Evolutionary conservation across 768 basidiomycete species (phyloP).

Genomic region (Xerocomus potaroensis): DNA sequence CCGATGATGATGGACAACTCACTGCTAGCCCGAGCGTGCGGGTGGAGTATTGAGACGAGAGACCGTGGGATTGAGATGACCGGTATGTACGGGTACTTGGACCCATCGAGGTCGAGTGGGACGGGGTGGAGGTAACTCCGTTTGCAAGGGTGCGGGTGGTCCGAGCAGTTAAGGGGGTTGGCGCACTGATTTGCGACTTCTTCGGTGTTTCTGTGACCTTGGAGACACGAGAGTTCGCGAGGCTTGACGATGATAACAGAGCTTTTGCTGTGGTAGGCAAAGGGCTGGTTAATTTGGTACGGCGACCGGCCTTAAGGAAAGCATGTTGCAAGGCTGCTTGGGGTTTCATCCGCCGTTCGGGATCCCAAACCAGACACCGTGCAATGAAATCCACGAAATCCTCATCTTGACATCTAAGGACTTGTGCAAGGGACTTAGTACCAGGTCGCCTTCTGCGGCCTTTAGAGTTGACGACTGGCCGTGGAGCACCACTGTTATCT

Average conservation of each 20-base stretch:
- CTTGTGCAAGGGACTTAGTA: conserved; percentile 83
- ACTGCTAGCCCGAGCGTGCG: conserved; percentile 71
- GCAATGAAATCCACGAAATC: conserved; percentile 95
- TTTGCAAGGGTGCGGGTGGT: conserved; percentile 50
- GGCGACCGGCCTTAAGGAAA: conserved; percentile 70
- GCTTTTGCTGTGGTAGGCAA: conserved; percentile 47
- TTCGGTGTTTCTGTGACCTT: conserved; percentile 75
- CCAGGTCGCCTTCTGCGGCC: conserved; percentile 90
- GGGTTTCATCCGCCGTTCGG: conserved; percentile 92
- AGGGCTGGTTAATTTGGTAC: conserved; percentile 43
- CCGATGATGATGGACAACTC: conserved; percentile 39
- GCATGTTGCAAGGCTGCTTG: conserved; percentile 89
- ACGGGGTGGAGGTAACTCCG: conserved; percentile 55
- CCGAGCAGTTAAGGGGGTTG: conserved; percentile 82
- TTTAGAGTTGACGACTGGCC: conserved; percentile 94
- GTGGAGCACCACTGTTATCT: conserved; percentile 93
- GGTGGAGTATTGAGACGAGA: conserved; percentile 72
- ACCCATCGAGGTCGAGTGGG: conserved; percentile 53
- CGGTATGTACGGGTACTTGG: conserved; percentile 64
- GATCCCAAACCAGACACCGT: conserved; percentile 98
- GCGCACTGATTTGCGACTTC: conserved; percentile 86
- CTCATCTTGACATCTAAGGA: conserved; percentile 89
- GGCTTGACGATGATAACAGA: conserved; percentile 54
- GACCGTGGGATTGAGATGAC: conserved; percentile 62
- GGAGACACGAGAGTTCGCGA: conserved; percentile 43